A percentile compares a stretch with the other conserved stretches of the same genome.
These are phyloP conservation scores for Metarhizium robertsii DNA, from an alignment of 2,329 filamentous ascomycete genomes.

Conservation along the genomic window DNA sequence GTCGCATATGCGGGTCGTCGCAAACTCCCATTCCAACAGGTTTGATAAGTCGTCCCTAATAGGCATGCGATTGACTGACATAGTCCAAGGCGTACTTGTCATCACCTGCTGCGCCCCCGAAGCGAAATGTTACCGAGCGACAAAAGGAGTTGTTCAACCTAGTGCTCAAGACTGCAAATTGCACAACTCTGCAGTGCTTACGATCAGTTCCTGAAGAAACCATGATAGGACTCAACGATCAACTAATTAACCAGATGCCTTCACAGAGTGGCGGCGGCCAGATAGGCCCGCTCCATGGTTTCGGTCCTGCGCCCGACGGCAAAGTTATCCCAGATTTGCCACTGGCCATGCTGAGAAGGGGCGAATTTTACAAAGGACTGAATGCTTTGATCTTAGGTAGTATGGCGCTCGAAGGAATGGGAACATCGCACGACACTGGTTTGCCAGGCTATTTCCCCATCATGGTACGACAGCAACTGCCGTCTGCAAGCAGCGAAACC, in stretches of 20 bases:
- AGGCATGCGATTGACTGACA: no score
- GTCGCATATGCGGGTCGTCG: no score
- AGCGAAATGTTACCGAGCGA: no score
- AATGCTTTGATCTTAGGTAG: background rate
- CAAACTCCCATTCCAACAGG: no score
- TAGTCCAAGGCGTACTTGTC: no score
- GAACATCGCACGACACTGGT: background rate
- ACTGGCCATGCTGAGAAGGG: background rate
- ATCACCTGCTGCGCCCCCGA: no score
- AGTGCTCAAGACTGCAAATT: no score
- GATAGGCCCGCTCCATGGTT: slow-evolving; percentile 11
- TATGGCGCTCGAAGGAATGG: background rate
- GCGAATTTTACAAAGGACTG: background rate
- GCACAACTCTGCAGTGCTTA: no score
- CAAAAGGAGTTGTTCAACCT: no score
- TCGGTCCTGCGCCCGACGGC: background rate
- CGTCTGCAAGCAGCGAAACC: no score
- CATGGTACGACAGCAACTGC: no score
- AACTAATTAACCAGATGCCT: slow-evolving; percentile 10
- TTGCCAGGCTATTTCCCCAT: slow-evolving; percentile 6
- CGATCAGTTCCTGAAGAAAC: background rate
- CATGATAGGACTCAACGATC: slow-evolving; percentile 6
- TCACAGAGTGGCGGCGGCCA: slow-evolving; percentile 11
- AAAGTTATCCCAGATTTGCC: background rate
- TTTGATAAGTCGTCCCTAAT: no score